Evolutionary conservation across 106 monocot species (phyloP).

Genomic region (Triglochin maritima): DNA sequence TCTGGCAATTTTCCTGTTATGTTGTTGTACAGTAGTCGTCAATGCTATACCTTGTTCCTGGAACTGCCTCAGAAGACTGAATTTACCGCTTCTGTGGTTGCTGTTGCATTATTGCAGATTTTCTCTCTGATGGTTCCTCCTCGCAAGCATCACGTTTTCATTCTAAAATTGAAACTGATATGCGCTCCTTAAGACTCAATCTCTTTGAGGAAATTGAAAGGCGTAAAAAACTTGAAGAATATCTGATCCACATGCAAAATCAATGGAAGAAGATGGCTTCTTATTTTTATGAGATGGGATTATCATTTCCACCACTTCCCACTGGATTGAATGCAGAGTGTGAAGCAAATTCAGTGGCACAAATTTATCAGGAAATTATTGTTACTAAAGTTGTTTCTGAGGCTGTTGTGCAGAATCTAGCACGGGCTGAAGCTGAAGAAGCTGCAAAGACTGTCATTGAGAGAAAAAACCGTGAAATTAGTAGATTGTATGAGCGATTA

Average conservation of each 20-base stretch:
- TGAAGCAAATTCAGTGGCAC: slow-evolving; percentile 19
- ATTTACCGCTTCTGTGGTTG: no score
- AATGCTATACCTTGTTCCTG: no score
- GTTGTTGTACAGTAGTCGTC: no score
- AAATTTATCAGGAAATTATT: slow-evolving; percentile 25
- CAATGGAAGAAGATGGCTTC: slow-evolving; percentile 8
- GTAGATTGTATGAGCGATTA: slow-evolving; percentile 31
- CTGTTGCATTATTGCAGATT: slow-evolving; percentile 31
- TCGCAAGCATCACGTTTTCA: slow-evolving; percentile 21
- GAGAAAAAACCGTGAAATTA: slow-evolving; percentile 40
- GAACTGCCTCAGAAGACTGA: no score
- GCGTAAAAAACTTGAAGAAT: slow-evolving; percentile 12
- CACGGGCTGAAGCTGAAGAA: slow-evolving; percentile 31
- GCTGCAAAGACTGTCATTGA: slow-evolving; percentile 18
- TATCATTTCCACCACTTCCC: slow-evolving; percentile 4
- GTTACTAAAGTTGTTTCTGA: slow-evolving; percentile 27
- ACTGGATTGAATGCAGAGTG: background rate
- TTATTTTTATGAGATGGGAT: slow-evolving; percentile 1
- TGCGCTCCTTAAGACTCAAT: slow-evolving; percentile 21
- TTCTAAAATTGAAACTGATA: slow-evolving; percentile 16
- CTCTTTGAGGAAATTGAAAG: slow-evolving; percentile 21
- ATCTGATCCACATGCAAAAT: slow-evolving; percentile 8
- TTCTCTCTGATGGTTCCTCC: slow-evolving; percentile 37
- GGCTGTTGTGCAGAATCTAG: slow-evolving; percentile 24
- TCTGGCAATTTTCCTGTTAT: no score